Conservation (phyloP, 495 filamentous ascomycete genomes). For the Pseudotulostoma volvatum region DNA sequence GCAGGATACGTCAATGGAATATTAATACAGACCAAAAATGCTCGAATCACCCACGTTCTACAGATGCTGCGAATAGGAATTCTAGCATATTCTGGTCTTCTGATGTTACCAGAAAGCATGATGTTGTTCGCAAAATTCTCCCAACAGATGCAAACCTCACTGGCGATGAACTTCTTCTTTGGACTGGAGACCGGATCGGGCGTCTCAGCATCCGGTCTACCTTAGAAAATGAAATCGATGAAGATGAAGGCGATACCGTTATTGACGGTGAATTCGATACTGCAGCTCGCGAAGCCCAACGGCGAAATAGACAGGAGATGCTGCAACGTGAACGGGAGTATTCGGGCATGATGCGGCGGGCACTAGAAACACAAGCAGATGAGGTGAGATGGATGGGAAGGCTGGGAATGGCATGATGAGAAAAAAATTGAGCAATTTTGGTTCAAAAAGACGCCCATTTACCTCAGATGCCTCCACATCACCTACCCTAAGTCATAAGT, state of each 20-base stretch:
- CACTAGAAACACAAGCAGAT: slow-evolving; percentile 63
- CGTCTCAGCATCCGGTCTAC: slow-evolving; percentile 44
- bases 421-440: too few relatives aligned
- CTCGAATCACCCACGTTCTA: background rate
- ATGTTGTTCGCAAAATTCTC: slow-evolving; percentile 55
- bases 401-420: slow-evolving; percentile 34
- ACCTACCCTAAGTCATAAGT: too few relatives aligned
- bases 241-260: slow-evolving; percentile 34
- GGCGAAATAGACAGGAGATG: slow-evolving; percentile 22
- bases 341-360: slow-evolving; percentile 50
- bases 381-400: slow-evolving; percentile 64
- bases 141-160: slow-evolving; percentile 36
- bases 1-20: slow-evolving; percentile 62
- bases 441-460: too few relatives aligned
- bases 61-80: background rate
- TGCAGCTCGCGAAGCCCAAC: slow-evolving; percentile 23
- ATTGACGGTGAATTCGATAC: slow-evolving; percentile 23
- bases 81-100: slow-evolving; percentile 2
- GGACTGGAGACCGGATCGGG: slow-evolving; percentile 70
- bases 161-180: slow-evolving; percentile 52
- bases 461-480: too few relatives aligned
- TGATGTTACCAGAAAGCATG: slow-evolving; percentile 4
- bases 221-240: slow-evolving; percentile 25
- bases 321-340: slow-evolving; percentile 40
- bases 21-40: slow-evolving; percentile 32